These are phyloP conservation scores for Nannochloropsis gaditana DNA, from an alignment of 108 stramenopile species.

Conservation along the genomic window DNA sequence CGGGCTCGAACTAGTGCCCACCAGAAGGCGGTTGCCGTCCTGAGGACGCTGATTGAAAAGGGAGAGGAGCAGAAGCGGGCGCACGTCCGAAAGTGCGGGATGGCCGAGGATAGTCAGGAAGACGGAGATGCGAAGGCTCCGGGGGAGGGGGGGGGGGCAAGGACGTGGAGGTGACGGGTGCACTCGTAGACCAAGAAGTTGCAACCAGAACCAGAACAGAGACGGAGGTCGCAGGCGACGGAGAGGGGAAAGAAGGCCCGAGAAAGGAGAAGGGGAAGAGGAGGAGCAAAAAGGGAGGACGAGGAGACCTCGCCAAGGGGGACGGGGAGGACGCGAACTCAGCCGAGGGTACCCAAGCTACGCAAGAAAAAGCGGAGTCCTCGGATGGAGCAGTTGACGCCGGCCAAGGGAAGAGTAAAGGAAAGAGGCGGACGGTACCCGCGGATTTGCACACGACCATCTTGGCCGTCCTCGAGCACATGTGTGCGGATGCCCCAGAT, in stretches of 20 bases:
- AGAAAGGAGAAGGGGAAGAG: background rate
- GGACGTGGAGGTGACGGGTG: background rate
- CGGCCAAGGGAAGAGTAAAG: too few species aligned
- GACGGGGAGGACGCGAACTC: background rate
- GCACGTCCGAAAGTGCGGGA: background rate
- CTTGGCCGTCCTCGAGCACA: constrained; percentile 24
- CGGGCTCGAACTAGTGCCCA: background rate
- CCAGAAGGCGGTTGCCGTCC: background rate
- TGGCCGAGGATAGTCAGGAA: background rate
- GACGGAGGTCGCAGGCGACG: background rate
- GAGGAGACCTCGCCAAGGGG: background rate
- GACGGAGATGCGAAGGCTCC: background rate
- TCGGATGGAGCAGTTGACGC: background rate
- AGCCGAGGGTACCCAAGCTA: background rate
- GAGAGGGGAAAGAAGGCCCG: background rate
- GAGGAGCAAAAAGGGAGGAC: background rate
- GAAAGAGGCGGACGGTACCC: background rate
- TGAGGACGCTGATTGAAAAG: background rate
- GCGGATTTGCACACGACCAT: background rate
- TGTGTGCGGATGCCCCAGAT: constrained; percentile 31
- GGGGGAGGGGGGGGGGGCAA: background rate
- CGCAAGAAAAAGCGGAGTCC: background rate
- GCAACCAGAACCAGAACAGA: too few species aligned
- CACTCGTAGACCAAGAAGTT: too few species aligned
- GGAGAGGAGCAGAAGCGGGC: constrained; percentile 2